Evolutionary conservation across 2,329 filamentous ascomycete genomes (phyloP), one percentile per base, ranked within the genome.

Genomic region (Drechslera avenae): DNA sequence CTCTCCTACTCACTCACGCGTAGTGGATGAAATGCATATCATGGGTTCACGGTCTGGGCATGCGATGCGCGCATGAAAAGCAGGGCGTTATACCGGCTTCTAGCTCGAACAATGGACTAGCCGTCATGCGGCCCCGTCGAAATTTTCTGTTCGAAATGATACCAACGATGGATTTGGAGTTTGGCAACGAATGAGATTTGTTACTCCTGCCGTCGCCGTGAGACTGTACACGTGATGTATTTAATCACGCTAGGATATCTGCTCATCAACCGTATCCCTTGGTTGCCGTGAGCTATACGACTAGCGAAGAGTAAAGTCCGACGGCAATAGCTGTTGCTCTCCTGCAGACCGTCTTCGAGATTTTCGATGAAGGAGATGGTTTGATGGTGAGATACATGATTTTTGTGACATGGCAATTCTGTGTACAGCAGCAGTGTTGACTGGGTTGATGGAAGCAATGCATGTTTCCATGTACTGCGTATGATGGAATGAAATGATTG

Each of bases 281-380:
- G 89, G 87, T 85, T 88, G 82, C 64, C 65, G 43, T 85, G 85
- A 90, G 91, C 87, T 96, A 96, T 86, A 96, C 89, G 86, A 85
- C 83, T 92, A 84, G 91, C 91, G 89, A 82, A 96, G 81, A 96
- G 76, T 67, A 82, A 94, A 77, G 69, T 72, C 65, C 74, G 64
- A 71, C 79, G 82, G 78, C 83, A 76, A 59, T 66, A 45, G 70
- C 79, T 76, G 76, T 75, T 56, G 82, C 88, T 91, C 80, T 80
- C 86, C 87, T 86, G 88, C 90, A 93, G 89, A 93, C 86, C 86
- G 85, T 83, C 83, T 73, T 79, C 77, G 79, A 83, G 81, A 73
- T 43, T 68, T 57, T 71, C 78, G 56, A 81, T 90, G 87, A 86
- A 76, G 81, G 76, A 81, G 81, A 81, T 81, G 85, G 87, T 92